Evolutionary conservation across 176 grass and related monocot genomes (phyloP).

Genomic region (Bonia amplexicaulis): DNA sequence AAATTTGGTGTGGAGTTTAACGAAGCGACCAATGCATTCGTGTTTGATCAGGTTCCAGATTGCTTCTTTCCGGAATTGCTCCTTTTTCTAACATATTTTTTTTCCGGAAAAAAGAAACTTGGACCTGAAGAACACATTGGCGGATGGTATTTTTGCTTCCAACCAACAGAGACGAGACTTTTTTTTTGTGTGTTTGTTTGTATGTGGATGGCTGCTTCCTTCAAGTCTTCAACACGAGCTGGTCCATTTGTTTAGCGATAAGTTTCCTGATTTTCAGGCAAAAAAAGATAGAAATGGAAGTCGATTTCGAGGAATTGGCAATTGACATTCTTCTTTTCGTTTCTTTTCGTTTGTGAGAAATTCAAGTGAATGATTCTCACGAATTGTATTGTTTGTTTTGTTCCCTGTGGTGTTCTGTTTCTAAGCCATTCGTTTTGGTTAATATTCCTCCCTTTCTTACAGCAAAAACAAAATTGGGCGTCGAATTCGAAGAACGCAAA

Average conservation of each 20-base stretch:
- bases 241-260: background rate
- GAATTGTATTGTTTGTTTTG: background rate
- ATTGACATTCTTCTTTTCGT: background rate
- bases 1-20: background rate
- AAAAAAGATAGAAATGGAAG: background rate
- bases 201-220: background rate
- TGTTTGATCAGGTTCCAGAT: background rate
- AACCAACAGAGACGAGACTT: background rate
- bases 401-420: background rate
- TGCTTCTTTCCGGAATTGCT: background rate
- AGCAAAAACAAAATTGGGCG: conserved; percentile 11
- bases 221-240: background rate
- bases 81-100: background rate
- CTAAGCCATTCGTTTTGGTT: background rate
- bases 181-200: background rate
- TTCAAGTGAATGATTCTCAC: background rate
- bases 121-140: background rate
- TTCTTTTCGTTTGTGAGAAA: background rate
- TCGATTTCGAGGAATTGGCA: background rate
- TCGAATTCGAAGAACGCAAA: background rate
- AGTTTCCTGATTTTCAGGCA: background rate
- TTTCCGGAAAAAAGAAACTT: background rate
- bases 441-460: conserved; percentile 19
- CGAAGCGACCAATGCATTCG: background rate
- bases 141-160: background rate